Evolutionary conservation across 1,284 basidiomycete genomes (phyloP).

Genomic region (Tilletia setariae): DNA sequence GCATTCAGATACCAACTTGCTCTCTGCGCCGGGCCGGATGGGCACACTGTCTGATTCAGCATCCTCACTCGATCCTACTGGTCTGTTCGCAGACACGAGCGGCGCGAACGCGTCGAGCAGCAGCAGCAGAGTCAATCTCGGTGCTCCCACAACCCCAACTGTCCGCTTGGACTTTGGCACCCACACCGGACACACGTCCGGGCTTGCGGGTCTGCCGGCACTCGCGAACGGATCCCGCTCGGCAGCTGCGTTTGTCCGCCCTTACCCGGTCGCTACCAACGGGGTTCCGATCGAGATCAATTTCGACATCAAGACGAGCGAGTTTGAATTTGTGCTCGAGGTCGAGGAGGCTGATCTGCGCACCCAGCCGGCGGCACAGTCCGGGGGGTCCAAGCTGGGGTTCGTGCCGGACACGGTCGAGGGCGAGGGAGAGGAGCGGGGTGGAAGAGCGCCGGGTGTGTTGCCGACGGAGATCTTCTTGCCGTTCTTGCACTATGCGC

Average conservation of each 20-base stretch:
- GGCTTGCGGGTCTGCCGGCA: not conserved
- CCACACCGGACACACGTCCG: not conserved
- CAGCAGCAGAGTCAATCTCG: not conserved
- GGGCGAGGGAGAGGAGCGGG: conserved; percentile 57
- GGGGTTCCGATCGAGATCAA: conserved; percentile 41
- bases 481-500: conserved; percentile 82
- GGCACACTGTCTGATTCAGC: conserved; percentile 24
- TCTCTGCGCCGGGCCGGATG: conserved; percentile 22
- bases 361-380: not conserved
- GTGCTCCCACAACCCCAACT: not conserved
- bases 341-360: conserved; percentile 25
- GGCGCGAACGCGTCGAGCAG: not conserved
- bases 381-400: not conserved
- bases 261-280: conserved; percentile 36
- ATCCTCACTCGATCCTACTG: conserved; percentile 18
- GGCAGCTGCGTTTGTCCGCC: conserved; percentile 41
- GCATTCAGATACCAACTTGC: conserved; percentile 19
- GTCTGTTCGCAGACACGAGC: not conserved
- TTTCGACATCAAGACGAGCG: conserved; percentile 43
- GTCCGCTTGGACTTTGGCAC: conserved; percentile 3
- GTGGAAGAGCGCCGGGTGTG: conserved; percentile 45
- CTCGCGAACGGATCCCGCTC: conserved; percentile 34
- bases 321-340: conserved; percentile 32
- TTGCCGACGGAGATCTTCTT: conserved; percentile 79
- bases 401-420: not conserved